Evolutionary conservation across 306 rosid species (phyloP), one percentile per base, ranked within the genome.

Genomic region (Pyrus bretschneideri): DNA sequence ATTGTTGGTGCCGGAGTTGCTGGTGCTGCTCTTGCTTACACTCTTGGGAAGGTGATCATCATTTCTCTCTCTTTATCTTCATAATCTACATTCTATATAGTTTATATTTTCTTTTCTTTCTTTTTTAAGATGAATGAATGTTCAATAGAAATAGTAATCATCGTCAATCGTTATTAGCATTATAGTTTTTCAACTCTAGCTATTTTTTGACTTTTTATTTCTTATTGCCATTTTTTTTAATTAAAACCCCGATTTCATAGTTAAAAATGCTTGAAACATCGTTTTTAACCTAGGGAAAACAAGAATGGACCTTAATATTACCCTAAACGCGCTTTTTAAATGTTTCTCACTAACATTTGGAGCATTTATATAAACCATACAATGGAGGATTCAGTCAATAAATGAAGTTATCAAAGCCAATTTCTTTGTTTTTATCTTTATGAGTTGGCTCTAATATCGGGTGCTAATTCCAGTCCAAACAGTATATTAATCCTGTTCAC

Each of bases 1-100:
- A 42, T 42, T 42, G 45, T 42, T 3, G 45, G 45, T 42, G 45
- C 45, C 1, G 45, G 45, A 1, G 98, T 93, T 73, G 95, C 96
- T 54, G 98, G 98, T 46, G 88, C 97, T 6, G 98, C 98, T 81
- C 97, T 93, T 69, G 95, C 98, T 85, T 85, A 84, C 79, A 89
- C 95, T 21, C 97, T 93, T 78, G 97, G 80, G 40, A 91, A 89
- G 96, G 98, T 93, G 57, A n/a, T n/a, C 4, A 58, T 58, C 0
- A 58, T 19, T 3, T 58, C 62, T 15, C 0, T 38, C 42, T 1
- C 42, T 7, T 38, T 38, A 38, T 38, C 42, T 38, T 38, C 42
- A 38, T 38, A 8, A 35, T 35, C 40, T 25, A 25, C 27, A 25
- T 25, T 25, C 27, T 25, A 2, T 25, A 25, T 1, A 35, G 2